Base-by-base conservation (phyloP, 352 stramenopile species). In the Pseudoperonospora humuli region DNA sequence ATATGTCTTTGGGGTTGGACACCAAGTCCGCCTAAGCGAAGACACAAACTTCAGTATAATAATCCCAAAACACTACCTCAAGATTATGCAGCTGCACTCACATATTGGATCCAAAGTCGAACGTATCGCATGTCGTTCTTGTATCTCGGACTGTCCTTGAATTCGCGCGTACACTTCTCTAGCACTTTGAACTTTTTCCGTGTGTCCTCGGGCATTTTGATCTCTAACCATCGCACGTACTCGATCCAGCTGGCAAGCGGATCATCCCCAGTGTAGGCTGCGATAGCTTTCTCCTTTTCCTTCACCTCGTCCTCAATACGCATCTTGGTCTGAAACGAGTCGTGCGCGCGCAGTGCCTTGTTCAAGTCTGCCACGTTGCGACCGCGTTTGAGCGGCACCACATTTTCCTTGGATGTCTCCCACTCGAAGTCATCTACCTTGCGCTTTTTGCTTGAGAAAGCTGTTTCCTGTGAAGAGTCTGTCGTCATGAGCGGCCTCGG, bases 361-460 rank as follows among this genome's bases (percentile, higher is more conserved):
- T 93, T 93, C 26, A 93, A 67, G 33, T 93, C 76, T 3, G 54
- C 45, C 20, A 93, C 78, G 38, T 87, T 86, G 11, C 81, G 79
- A 3, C 81, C 81, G 20, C 77, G 60, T 45, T 86, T 84, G 32
- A 93, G 57, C 31, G 81, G 81, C 66, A 88, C 70, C n/a, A 93
- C 77, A 50, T 93, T 93, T 55, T 93, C 81, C 49, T 93, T 93
- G 24, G 76, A 79, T 51, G 61, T 70, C 56, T 93, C 81, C 81
- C 81, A 93, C 62, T 80, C 72, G 50, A 88, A 93, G 31, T 68
- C 65, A 39, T 70, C 56, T 8, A 37, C 31, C 36, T 61, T 64
- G 44, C 64, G 64, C 61, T 75, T 75, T 14, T 45, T 52, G 19
- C 34, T 46, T 18, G 31, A 45, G 23, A 19, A 7, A 14, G 8